These are phyloP conservation scores for Sclerotinia sclerotiorum DNA, from an alignment of 2,329 filamentous ascomycete species.

Conservation along the genomic window DNA sequence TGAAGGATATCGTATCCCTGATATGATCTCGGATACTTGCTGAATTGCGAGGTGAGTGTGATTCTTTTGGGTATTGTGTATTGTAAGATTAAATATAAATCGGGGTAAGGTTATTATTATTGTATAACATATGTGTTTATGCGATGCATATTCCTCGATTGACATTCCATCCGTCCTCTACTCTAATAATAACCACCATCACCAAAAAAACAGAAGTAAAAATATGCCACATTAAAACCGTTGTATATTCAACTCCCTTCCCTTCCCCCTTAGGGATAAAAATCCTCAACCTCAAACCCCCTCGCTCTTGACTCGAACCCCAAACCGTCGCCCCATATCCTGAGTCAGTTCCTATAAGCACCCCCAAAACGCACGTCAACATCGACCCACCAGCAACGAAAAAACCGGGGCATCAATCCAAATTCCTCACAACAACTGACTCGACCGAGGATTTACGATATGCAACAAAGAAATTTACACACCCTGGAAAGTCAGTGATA, in stretches of 20 bases:
- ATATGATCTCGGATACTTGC: slow-evolving; percentile 12
- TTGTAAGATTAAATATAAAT: neutral
- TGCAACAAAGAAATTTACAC: slow-evolving; percentile 19
- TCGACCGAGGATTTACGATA: slow-evolving; percentile 20
- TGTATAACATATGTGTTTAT: neutral
- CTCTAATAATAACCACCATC: neutral
- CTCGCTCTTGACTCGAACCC: neutral
- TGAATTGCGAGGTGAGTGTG: neutral
- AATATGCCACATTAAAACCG: neutral
- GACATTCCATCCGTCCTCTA: neutral
- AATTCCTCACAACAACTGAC: slow-evolving; percentile 16
- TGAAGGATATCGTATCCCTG: neutral
- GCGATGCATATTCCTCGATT: neutral
- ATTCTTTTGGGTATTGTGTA: neutral
- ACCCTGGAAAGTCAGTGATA: slow-evolving; percentile 6
- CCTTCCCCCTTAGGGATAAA: neutral
- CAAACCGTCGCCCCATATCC: neutral
- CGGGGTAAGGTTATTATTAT: too few relatives aligned
- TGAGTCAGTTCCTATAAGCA: neutral
- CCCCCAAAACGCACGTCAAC: neutral
- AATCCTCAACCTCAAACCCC: neutral
- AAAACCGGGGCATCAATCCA: slow-evolving; percentile 2
- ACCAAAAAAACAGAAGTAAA: too few relatives aligned
- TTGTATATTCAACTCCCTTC: neutral
- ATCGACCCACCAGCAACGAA: neutral